Conservation (phyloP, 257 asterid genomes). For the Oldenlandia corymbosa region DNA sequence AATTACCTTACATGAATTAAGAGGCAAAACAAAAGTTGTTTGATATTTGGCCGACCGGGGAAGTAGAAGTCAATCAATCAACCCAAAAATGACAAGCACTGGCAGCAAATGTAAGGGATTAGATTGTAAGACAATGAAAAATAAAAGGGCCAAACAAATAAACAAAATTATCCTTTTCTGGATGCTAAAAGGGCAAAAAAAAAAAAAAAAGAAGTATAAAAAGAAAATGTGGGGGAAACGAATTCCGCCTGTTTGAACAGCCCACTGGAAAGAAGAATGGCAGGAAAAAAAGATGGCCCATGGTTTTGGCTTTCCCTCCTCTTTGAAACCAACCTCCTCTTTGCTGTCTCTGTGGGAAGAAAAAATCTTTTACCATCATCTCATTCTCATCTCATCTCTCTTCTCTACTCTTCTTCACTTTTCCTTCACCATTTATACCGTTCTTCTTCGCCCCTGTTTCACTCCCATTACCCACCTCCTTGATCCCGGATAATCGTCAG, state of each 20-base stretch:
- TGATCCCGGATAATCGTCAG: neutral
- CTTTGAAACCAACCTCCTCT: neutral
- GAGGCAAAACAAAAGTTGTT: too few species aligned
- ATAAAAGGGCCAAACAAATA: too few species aligned
- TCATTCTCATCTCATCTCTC: slow-evolving; percentile 2
- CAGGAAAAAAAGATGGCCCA: slow-evolving; percentile 42
- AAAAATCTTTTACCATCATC: too few species aligned
- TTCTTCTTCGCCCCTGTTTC: neutral
- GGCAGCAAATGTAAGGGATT: too few species aligned
- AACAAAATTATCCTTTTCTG: too few species aligned
- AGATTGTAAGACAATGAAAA: too few species aligned
- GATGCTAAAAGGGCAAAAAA: too few species aligned
- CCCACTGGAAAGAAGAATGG: slow-evolving; percentile 66
- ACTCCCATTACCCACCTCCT: neutral
- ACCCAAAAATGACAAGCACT: too few species aligned
- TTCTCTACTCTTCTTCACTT: neutral
- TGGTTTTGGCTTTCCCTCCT: slow-evolving; percentile 42
- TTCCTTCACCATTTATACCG: slow-evolving; percentile 17
- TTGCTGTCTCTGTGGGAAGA: neutral
- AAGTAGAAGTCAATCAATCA: too few species aligned
- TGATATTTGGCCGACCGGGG: too few species aligned
- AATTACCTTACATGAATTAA: too few species aligned
- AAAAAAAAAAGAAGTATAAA: neutral
- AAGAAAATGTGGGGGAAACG: neutral
- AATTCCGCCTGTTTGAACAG: slow-evolving; percentile 54